These are phyloP conservation scores for Cinchona pubescens DNA, from an alignment of 257 asterid species.

Conservation along the genomic window DNA sequence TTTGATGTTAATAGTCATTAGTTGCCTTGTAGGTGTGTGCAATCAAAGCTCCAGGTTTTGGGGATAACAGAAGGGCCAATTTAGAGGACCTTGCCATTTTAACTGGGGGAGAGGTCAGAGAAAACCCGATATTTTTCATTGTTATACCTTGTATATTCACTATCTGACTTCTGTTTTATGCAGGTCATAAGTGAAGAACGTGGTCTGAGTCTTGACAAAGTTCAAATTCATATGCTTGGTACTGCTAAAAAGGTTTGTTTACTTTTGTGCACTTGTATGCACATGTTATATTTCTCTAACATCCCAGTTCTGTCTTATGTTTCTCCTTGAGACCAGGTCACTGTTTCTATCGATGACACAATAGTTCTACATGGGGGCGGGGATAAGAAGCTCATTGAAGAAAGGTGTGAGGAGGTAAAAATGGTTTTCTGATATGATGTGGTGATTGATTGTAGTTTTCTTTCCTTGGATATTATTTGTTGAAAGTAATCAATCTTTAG, in stretches of 20 bases:
- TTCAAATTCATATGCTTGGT: slow-evolving; percentile 82
- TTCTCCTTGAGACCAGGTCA: slow-evolving; percentile 49
- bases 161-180: slow-evolving; percentile 14
- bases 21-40: slow-evolving; percentile 99
- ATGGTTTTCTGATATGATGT: neutral
- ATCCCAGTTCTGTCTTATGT: slow-evolving; percentile 16
- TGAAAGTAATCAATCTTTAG: neutral
- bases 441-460: neutral
- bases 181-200: slow-evolving; percentile 95
- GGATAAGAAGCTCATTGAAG: slow-evolving; percentile 83
- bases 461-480: neutral
- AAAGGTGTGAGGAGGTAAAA: slow-evolving; percentile 87
- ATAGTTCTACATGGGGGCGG: slow-evolving; percentile 83
- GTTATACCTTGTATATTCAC: slow-evolving; percentile 10
- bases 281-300: slow-evolving; percentile 4
- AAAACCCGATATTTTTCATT: slow-evolving; percentile 14
- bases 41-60: slow-evolving; percentile 93
- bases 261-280: slow-evolving; percentile 13
- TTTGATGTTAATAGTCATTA: too few species aligned
- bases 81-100: slow-evolving; percentile 84
- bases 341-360: slow-evolving; percentile 80
- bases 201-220: slow-evolving; percentile 75
- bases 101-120: slow-evolving; percentile 81
- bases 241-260: slow-evolving; percentile 78
- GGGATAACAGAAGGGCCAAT: slow-evolving; percentile 79